Evolutionary conservation across 2,329 filamentous ascomycete species (phyloP), one percentile per base, ranked within the genome.

Genomic region (Mycocentrospora acerina): DNA sequence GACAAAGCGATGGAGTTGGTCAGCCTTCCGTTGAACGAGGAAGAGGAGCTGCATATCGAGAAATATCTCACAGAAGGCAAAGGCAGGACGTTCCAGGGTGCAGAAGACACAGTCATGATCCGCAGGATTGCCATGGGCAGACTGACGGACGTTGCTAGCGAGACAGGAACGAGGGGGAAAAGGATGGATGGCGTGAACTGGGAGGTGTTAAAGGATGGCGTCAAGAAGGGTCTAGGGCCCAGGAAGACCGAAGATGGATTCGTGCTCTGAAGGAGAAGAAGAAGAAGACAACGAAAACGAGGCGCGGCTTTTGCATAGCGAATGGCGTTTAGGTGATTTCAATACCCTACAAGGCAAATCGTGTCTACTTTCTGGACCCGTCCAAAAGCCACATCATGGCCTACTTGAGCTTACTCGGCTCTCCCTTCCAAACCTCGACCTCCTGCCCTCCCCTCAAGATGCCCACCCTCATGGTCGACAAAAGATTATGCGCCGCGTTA

Each of bases 21-120:
- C 7, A 83, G 84, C 44, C 67, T 91, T 45, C 86, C 88, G 0
- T 78, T 94, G n/a, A 81, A 81, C 40, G 62, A 72, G 1, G 71
- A 79, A 13, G 89, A 95, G 60, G 86, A 90, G 60, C 61, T 60
- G 4, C 91, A 86, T 85, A 81, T 94, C 46, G 81, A 85, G 50
- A 79, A 85, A 17, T 85, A 78, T 41, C 70, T 94, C 25, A 73
- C 80, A 0, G 71, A 73, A 4, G 84, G 85, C 9, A 80, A 81
- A 29, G 86, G 85, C 2, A 81, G 80, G 55, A 76, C 72, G 28
- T 68, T 85, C 7, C 80, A 78, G 47, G 80, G 79, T 16, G 82
- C 85, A 3, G 83, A 80, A 59, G 88, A 91, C 54, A 87, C 85
- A 0, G 72, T 90, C 2, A 74, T 89, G 51, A 85, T 90, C 76